phyloP scores from a whole-genome alignment of 192 early-diverging fungal genomes.

The Coemansia javaensis region DNA sequence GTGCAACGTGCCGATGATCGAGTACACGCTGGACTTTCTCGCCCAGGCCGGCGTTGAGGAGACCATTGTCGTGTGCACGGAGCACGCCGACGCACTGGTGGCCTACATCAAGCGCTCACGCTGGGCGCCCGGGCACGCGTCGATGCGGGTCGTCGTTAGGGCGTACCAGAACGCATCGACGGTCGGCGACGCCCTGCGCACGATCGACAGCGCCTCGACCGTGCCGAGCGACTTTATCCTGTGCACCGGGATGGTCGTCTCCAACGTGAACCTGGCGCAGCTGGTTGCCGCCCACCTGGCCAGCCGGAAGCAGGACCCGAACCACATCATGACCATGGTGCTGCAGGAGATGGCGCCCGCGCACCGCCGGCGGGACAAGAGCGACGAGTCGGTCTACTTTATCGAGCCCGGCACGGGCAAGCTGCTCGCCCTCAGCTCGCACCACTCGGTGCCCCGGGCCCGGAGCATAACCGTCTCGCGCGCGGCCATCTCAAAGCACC shows the following conservation, averaged over 20 bases:
- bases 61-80: conserved; percentile 78
- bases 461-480: conserved; percentile 45
- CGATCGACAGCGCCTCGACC: conserved; percentile 75
- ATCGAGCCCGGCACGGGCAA: conserved; percentile 69
- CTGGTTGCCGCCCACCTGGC: conserved; percentile 76
- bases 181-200: conserved; percentile 89
- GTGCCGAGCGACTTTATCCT: conserved; percentile 89
- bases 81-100: conserved; percentile 78
- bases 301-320: conserved; percentile 67
- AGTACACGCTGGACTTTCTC: conserved; percentile 93
- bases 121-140: conserved; percentile 63
- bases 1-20: conserved; percentile 93
- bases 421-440: conserved; percentile 77
- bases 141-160: conserved; percentile 68
- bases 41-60: conserved; percentile 82
- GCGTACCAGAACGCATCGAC: conserved; percentile 68
- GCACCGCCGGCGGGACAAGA: conserved; percentile 62
- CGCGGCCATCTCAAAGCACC: conserved; percentile 32
- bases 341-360: conserved; percentile 65
- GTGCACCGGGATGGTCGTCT: conserved; percentile 82
- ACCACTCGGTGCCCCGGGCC: conserved; percentile 33
- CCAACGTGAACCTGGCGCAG: conserved; percentile 77
- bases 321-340: conserved; percentile 93
- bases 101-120: conserved; percentile 81
- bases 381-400: conserved; percentile 69